Percentiles rank a stretch among this genome's conserved stretches.
These are phyloP conservation scores for Metarhizium brunneum DNA, from an alignment of 2,329 filamentous ascomycete genomes.

Conservation along the genomic window DNA sequence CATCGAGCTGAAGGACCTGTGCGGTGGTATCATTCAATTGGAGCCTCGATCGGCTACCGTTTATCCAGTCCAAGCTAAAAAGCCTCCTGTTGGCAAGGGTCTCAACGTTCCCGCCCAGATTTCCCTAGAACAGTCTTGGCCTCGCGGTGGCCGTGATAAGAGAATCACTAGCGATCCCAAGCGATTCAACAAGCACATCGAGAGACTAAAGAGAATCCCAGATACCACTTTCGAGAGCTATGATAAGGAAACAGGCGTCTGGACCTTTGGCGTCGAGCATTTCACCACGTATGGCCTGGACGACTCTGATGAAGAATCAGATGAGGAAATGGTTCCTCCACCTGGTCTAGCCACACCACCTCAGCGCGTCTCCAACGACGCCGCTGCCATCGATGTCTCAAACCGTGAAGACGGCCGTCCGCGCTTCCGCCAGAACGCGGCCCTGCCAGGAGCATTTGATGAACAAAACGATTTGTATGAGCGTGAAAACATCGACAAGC, in stretches of 20 bases:
- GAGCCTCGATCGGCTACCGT: conserved; percentile 76
- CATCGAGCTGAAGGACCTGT: conserved; percentile 73
- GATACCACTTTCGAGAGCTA: conserved; percentile 81
- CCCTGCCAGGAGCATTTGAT: conserved; percentile 75
- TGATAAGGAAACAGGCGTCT: conserved; percentile 68
- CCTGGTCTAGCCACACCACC: conserved; percentile 1
- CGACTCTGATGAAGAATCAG: conserved; percentile 64
- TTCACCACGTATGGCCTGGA: conserved; percentile 93
- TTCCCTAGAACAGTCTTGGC: conserved; percentile 87
- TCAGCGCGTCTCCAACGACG: conserved; percentile 15
- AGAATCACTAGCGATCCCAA: conserved; percentile 45
- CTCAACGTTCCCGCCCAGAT: conserved; percentile 88
- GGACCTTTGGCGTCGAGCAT: conserved; percentile 90
- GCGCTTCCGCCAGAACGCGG: conserved; percentile 39
- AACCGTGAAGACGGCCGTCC: conserved; percentile 47
- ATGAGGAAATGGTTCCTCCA: conserved; percentile 30
- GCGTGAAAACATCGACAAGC: conserved; percentile 43
- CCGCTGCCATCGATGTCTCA: conserved; percentile 12
- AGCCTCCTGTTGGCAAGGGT: conserved; percentile 77
- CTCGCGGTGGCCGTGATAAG: conserved; percentile 53
- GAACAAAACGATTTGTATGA: conserved; percentile 45
- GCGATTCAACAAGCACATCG: conserved; percentile 71
- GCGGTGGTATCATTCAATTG: conserved; percentile 66
- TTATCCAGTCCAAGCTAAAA: conserved; percentile 66
- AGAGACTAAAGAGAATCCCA: conserved; percentile 66